Evolutionary conservation across 1,284 basidiomycete species (phyloP).

Genomic region (Inonotus obliquus): DNA sequence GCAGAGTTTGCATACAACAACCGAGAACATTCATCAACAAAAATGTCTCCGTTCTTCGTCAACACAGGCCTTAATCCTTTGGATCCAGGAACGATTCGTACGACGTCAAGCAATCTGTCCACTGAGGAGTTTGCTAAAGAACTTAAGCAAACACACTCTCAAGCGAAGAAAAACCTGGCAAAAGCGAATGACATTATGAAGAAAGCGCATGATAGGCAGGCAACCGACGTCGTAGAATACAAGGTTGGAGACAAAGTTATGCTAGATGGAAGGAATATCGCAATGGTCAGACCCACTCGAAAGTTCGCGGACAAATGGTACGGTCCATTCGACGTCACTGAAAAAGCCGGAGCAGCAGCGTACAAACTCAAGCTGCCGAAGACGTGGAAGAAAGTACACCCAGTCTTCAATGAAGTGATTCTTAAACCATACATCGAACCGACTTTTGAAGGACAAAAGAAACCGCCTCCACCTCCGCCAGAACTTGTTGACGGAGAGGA

Average conservation of each 20-base stretch:
- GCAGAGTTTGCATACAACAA: slow-evolving; percentile 10
- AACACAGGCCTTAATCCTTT: background rate
- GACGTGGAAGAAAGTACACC: background rate
- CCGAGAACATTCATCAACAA: background rate
- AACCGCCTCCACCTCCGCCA: background rate
- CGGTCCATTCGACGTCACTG: background rate
- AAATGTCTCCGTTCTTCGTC: background rate
- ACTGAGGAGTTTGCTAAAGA: background rate
- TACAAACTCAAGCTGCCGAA: background rate
- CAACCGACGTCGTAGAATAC: background rate
- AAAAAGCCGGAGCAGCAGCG: background rate
- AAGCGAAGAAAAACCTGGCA: background rate
- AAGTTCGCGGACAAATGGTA: background rate
- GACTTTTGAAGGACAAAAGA: background rate
- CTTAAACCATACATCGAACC: background rate
- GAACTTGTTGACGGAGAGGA: no score
- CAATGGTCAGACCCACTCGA: background rate
- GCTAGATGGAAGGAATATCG: background rate
- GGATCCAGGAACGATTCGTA: background rate
- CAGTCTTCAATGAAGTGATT: background rate
- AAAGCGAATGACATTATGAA: background rate
- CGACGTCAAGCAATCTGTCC: background rate
- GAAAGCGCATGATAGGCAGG: background rate
- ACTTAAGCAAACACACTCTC: background rate
- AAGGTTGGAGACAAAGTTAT: background rate